Evolutionary conservation across 2,329 filamentous ascomycete genomes (phyloP), one percentile per base, ranked within the genome.

Genomic region (Lecanicillium sp.): DNA sequence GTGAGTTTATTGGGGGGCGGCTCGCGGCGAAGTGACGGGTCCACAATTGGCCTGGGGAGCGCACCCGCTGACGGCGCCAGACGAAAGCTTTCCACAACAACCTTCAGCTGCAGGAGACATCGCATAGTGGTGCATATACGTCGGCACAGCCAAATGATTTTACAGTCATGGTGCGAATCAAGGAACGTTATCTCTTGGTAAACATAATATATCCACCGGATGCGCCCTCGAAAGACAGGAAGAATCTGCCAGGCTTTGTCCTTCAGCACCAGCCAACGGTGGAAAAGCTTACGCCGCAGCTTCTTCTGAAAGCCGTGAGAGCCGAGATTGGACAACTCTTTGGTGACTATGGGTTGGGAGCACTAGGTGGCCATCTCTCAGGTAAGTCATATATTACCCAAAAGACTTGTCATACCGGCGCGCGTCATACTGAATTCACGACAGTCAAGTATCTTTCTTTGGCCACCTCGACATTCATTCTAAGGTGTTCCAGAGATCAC

Each of bases 181-280:
- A 98, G 64, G 84, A 95, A 62, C 82, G 92, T 52, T 98, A 98
- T 60, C 75, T 98, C 14, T 78, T 96, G n/a, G 78, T 96, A 45
- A 86, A 94, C 57, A 88, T 96, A 48, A 71, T 96, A 33, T 95
- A 95, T 53, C 87, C 89, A 0, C 71, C 78, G 6, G 65, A 75
- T 11, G 46, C 67, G 9, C 46, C 53, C 9, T 52, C 51, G 43
- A 44, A 54, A 33, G 47, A 51, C 43, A 60, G 58, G 41, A 35
- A 55, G 25, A 58, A 62, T 49, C 50, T 71, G 53, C 59, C 83
- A 55, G 59, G 76, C 65, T 69, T 84, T 42, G 65, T 96, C 19
- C 70, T 80, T 38, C 82, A 94, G 62, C 83, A 89, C 57, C 78
- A 82, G 35, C 88, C 90, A 0, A 94, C 84, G 3, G 75, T 81